Conservation (phyloP, 1,139 yeast species). For the Pichia sorboxylosa region DNA sequence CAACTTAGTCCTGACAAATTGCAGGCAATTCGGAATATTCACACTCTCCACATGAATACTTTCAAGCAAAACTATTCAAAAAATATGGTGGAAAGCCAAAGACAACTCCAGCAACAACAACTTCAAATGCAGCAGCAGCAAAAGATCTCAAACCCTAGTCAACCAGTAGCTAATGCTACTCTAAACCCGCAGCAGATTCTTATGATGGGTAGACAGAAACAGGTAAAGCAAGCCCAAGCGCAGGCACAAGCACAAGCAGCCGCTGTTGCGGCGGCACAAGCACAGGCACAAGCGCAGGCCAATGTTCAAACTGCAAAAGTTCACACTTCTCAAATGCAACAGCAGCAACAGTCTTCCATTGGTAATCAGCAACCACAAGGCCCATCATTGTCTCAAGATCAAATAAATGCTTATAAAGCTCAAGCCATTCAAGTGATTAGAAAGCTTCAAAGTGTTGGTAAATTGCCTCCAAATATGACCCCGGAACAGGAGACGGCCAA, state of each 20-base stretch:
- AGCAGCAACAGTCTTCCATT: not conserved
- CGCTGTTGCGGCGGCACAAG: slow-evolving; percentile 4
- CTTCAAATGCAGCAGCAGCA: slow-evolving; percentile 8
- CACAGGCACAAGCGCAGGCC: slow-evolving; percentile 11
- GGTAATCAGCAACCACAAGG: slow-evolving; percentile 6
- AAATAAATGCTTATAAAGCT: slow-evolving; percentile 25
- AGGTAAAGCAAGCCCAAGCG: slow-evolving; percentile 12
- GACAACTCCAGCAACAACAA: slow-evolving; percentile 17
- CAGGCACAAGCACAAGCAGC: slow-evolving; percentile 11
- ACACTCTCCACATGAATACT: slow-evolving; percentile 44
- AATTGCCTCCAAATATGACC: slow-evolving; percentile 23
- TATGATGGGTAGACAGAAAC: slow-evolving; percentile 18
- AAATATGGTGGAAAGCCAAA: slow-evolving; percentile 5
- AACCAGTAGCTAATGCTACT: slow-evolving; percentile 7
- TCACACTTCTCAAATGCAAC: not conserved
- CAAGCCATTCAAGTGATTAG: slow-evolving; percentile 27
- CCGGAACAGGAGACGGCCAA: slow-evolving; percentile 31
- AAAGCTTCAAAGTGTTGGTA: slow-evolving; percentile 26
- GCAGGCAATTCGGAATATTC: slow-evolving; percentile 48
- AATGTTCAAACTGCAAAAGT: slow-evolving; percentile 7
- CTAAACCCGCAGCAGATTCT: slow-evolving; percentile 23
- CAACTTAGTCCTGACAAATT: slow-evolving; percentile 44
- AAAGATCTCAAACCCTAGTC: slow-evolving; percentile 1
- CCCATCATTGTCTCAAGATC: slow-evolving; percentile 11
- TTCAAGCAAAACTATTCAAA: slow-evolving; percentile 22